Conservation (phyloP, 1,139 yeast genomes). For the Meyerozyma carpophila region DNA sequence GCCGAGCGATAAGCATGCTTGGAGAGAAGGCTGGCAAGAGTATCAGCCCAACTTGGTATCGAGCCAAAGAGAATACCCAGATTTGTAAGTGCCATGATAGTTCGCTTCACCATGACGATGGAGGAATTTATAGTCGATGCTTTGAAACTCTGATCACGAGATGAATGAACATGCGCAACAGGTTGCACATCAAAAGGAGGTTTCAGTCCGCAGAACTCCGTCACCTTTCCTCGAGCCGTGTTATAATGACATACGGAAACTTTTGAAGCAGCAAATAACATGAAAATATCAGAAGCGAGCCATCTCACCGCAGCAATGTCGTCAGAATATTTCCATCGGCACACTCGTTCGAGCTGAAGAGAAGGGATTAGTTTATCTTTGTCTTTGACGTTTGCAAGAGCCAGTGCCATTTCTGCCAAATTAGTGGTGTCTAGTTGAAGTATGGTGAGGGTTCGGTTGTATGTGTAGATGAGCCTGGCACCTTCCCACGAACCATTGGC, state of each 20-base stretch:
- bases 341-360: conserved; percentile 39
- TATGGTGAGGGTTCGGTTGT: conserved; percentile 55
- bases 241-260: neutral
- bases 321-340: conserved; percentile 31
- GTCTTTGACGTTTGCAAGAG: conserved; percentile 28
- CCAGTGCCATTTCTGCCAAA: conserved; percentile 24
- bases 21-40: conserved; percentile 43
- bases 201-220: neutral
- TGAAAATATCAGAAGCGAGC: conserved; percentile 47
- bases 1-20: conserved; percentile 50
- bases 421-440: conserved; percentile 41
- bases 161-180: neutral
- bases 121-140: neutral
- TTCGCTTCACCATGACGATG: neutral
- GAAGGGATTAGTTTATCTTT: conserved; percentile 33
- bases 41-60: conserved; percentile 69
- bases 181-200: neutral
- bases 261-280: neutral
- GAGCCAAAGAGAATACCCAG: conserved; percentile 28
- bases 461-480: conserved; percentile 61
- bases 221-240: neutral
- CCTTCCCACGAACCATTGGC: conserved; percentile 15
- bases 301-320: conserved; percentile 53
- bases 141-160: neutral
- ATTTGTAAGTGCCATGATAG: conserved; percentile 20